Evolutionary conservation across 1,139 yeast species (phyloP), one percentile per base, ranked within the genome.

Genomic region (Lodderomyces metapsilosis): DNA sequence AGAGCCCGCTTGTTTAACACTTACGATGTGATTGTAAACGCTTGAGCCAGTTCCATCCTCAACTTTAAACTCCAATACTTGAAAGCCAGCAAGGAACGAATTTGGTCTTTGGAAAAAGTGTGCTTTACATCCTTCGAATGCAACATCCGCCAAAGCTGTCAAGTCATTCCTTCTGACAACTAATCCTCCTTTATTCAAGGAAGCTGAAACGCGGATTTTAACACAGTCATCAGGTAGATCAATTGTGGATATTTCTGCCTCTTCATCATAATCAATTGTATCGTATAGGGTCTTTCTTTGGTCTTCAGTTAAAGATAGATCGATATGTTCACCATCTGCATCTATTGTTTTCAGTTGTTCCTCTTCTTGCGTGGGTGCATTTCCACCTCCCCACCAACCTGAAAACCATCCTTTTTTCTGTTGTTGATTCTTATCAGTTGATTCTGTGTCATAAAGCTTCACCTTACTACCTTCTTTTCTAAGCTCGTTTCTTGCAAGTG

Each of bases 211-310:
- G 48, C 85, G 86, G 46, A 86, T 53, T 18, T 77, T 79, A 3
- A 85, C 79, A 32, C 89, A 72, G 46, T 89, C 94, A 40, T 80
- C 75, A 0, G 97, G 96, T 2, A 86, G 57, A 48, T 84, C 85
- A 10, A 84, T 67, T 0, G 82, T 64, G 12, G 78, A 78, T 0
- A 76, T 74, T 41, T 77, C 72, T 3, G 40, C 40, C 22, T 78
- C 68, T 47, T 89, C 96, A 53, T 89, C 88, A 65, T 85, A 91
- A 47, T 91, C 99, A 49, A 94, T 92, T 0, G 97, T 95, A 47
- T 88, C 96, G 57, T 88, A 91, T 12, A 92, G 72, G 42, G 94
- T 98, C 57, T 88, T 73, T 48, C 83, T 70, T 52, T 86, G 92
- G 47, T 83, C 88, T 18, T 82, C 86, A 8, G 66, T 55, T 34